A percentile compares a stretch with the other conserved stretches of the same genome.
Conservation (phyloP, 306 rosid species). For the Psophocarpus tetragonolobus region DNA sequence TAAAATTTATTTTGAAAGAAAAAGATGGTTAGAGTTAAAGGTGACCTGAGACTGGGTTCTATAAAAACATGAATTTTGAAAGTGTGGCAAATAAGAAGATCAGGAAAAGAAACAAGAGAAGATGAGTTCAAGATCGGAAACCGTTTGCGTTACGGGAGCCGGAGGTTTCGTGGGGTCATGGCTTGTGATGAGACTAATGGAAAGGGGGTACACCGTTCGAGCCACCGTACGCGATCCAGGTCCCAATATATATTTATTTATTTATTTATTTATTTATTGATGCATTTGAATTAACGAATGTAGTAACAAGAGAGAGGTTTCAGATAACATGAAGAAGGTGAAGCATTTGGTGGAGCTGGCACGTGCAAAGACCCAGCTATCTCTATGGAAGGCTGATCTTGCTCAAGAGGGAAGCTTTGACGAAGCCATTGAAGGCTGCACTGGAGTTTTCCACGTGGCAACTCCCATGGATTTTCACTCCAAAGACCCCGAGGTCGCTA, state of each 20-base stretch:
- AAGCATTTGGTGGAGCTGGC: conserved; percentile 78
- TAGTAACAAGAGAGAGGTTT: too few relatives aligned
- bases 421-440: conserved; percentile 71
- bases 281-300: too few relatives aligned
- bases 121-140: conserved; percentile 38
- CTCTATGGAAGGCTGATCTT: conserved; percentile 83
- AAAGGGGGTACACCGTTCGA: conserved; percentile 66
- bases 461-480: conserved; percentile 89
- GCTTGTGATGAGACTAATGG: conserved; percentile 78
- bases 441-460: conserved; percentile 83
- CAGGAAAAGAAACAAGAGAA: background rate
- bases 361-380: conserved; percentile 46
- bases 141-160: conserved; percentile 81
- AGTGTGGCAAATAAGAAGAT: too few relatives aligned
- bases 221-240: conserved; percentile 91
- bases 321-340: conserved; percentile 57
- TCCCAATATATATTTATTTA: background rate
- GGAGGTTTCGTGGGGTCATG: conserved; percentile 79
- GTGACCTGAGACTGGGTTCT: too few relatives aligned
- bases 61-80: too few relatives aligned
- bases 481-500: conserved; percentile 78
- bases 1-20: too few relatives aligned
- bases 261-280: too few relatives aligned
- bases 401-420: conserved; percentile 69
- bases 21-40: too few relatives aligned